Evolutionary conservation across 768 basidiomycete species (phyloP), one percentile per base, ranked within the genome.

Genomic region (Podaxis sp.): DNA sequence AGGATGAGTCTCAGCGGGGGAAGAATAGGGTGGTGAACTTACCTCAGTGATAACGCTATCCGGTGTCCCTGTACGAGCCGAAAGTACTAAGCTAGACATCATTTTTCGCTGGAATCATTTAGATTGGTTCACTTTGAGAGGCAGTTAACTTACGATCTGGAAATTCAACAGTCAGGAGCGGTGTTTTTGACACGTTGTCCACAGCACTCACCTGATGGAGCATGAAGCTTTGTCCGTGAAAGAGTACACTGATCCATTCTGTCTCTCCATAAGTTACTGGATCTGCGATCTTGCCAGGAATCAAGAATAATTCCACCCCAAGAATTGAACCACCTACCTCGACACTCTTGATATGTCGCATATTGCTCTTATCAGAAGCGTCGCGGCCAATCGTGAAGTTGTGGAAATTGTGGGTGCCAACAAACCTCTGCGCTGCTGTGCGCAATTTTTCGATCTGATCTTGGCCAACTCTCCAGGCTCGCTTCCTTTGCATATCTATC

Each of bases 171-270:
- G 49, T 51, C 47, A 62, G 27, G 22, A 55, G 13, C 0, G 33
- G 15, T 38, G 40, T 1, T 46, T 22, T 46, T 46, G 43, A 46
- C 6, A 24, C 17, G 62, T 40, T 56, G 50, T 9, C 7, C 51
- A 51, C 66, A 70, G 36, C n/a, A 76, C 81, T 57, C 68, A 95
- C 95, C 81, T 99, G 97, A 74, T 99, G 96, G 58, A 99, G 76
- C 97, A 99, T 98, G 74, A 99, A 99, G 68, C 93, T 95, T 74
- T 99, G 97, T 0, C 96, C 97, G 71, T 98, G 94, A 72, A 97
- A 90, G 63, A 91, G 79, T 19, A 98, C 88, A 50, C 90, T 91
- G 49, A 98, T 85, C 96, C 96, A 98, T 70, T 99, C 96, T 1
- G 91, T 96, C 41, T 88, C 88, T 22, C 92, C 94, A 64, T 94